Conservation (phyloP, 75 land plant species). For the Picea glauca region DNA sequence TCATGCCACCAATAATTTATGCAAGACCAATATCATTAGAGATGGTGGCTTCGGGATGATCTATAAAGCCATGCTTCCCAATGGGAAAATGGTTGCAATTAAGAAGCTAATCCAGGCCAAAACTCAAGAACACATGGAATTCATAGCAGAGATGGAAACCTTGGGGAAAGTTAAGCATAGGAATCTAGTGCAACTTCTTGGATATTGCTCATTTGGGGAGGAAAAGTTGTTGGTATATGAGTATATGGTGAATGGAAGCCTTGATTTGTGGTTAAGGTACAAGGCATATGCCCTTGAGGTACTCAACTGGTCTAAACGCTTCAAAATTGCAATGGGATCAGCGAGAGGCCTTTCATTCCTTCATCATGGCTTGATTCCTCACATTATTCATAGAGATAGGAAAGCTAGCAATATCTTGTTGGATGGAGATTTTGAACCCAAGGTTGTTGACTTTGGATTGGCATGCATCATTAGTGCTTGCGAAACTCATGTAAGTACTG, state of each 20-base stretch:
- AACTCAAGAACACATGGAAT: constrained; percentile 36
- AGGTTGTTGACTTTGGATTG: constrained; percentile 48
- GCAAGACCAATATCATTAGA: constrained; percentile 63
- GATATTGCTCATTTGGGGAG: constrained; percentile 53
- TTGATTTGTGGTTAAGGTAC: constrained; percentile 46
- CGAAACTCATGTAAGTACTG: constrained; percentile 70
- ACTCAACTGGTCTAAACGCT: constrained; percentile 43
- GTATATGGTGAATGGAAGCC: constrained; percentile 52
- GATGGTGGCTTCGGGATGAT: constrained; percentile 77
- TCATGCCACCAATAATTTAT: constrained; percentile 64
- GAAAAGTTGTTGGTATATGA: constrained; percentile 50
- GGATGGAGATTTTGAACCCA: constrained; percentile 34
- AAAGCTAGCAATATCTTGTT: constrained; percentile 40
- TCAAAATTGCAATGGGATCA: constrained; percentile 41
- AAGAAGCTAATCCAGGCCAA: constrained; percentile 40
- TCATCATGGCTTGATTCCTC: constrained; percentile 48
- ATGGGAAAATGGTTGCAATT: constrained; percentile 44
- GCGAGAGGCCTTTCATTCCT: constrained; percentile 46
- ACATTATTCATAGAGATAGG: constrained; percentile 49
- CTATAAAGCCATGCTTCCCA: constrained; percentile 41
- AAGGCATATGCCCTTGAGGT: constrained; percentile 35
- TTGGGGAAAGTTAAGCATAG: constrained; percentile 48
- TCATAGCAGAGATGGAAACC: constrained; percentile 55
- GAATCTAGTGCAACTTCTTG: constrained; percentile 48
- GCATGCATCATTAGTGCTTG: constrained; percentile 65